Conservation (phyloP, 768 basidiomycete genomes). For the Royoungia palumana region DNA sequence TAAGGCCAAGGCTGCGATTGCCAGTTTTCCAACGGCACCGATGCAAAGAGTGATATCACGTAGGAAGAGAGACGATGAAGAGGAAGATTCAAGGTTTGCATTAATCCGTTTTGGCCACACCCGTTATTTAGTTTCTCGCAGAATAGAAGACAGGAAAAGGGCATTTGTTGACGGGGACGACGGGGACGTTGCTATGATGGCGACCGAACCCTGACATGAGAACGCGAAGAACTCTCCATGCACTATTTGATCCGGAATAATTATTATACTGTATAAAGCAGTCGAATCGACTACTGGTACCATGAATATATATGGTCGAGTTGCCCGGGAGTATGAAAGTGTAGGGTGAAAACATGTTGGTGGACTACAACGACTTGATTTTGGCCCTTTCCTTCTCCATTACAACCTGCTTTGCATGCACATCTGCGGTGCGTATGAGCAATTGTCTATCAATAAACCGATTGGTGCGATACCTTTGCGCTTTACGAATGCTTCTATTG, state of each 20-base stretch:
- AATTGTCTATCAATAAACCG: background rate
- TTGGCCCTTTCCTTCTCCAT: slow-evolving; percentile 83
- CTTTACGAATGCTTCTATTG: slow-evolving; percentile 89
- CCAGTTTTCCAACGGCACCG: slow-evolving; percentile 47
- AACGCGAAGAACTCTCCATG: background rate
- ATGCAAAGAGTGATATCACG: slow-evolving; percentile 44
- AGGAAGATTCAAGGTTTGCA: slow-evolving; percentile 51
- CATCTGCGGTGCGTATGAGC: slow-evolving; percentile 44
- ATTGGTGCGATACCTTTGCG: slow-evolving; percentile 59
- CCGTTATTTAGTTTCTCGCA: slow-evolving; percentile 8
- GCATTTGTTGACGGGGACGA: slow-evolving; percentile 32
- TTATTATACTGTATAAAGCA: slow-evolving; percentile 28
- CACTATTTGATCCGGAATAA: slow-evolving; percentile 8
- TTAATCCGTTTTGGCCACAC: background rate
- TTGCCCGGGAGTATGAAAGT: slow-evolving; percentile 13
- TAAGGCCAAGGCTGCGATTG: slow-evolving; percentile 69
- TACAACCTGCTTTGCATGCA: slow-evolving; percentile 75
- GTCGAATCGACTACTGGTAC: slow-evolving; percentile 10
- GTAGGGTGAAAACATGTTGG: background rate
- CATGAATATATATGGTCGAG: slow-evolving; percentile 14
- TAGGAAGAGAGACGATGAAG: slow-evolving; percentile 74
- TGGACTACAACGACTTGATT: slow-evolving; percentile 66
- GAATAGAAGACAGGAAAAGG: slow-evolving; percentile 45
- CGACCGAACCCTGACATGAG: slow-evolving; percentile 22
- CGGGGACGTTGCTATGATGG: slow-evolving; percentile 36